Evolutionary conservation across 192 early-diverging fungal genomes (phyloP), one percentile per base, ranked within the genome.

Genomic region (Geranomyces michiganensis): DNA sequence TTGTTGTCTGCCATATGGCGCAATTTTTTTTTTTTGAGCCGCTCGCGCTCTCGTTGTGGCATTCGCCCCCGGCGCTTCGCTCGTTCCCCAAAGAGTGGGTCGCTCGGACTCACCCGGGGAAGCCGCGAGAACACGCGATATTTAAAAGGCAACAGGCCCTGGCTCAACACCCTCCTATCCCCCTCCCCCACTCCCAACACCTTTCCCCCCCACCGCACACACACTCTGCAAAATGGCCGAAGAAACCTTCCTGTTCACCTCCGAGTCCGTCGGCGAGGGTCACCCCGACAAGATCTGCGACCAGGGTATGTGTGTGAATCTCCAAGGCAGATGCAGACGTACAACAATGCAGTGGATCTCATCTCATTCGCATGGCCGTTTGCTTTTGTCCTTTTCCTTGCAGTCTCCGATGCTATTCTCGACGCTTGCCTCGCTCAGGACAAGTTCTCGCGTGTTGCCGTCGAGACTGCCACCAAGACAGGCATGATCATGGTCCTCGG

Each of bases 231-330:
- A n/a, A n/a, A 60, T 67, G 44, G 24, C 67, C 10, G 60, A 71
- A n/a, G 90, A 95, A 75, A 94, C 93, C 65, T 97, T 99, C 88
- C 90, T 99, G 70, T 99, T 98, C 88, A 99, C 97, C 77, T 99
- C 97, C 75, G 97, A 99, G 85, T 99, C 97, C 77, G 97, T 99
- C 81, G 97, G 97, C 79, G 97, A 99, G 88, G 97, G 97, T 80
- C 97, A 99, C 84, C 96, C 97, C 71, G 96, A 98, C 89, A 98
- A 98, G 92, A 98, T 98, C 82, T 95, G 93, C 86, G 96, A 98
- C 84, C 96, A 98, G 84, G 81, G 81, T 82, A 73, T 46, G 72
- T 55, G 22, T 67, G 51, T 60, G 58, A n/a, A n/a, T n/a, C n/a
- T n/a, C n/a, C n/a, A n/a, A n/a, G 46, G 12, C 46, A 12, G 46